Conservation (phyloP, 345 rosid species). For the Brassica incana region DNA sequence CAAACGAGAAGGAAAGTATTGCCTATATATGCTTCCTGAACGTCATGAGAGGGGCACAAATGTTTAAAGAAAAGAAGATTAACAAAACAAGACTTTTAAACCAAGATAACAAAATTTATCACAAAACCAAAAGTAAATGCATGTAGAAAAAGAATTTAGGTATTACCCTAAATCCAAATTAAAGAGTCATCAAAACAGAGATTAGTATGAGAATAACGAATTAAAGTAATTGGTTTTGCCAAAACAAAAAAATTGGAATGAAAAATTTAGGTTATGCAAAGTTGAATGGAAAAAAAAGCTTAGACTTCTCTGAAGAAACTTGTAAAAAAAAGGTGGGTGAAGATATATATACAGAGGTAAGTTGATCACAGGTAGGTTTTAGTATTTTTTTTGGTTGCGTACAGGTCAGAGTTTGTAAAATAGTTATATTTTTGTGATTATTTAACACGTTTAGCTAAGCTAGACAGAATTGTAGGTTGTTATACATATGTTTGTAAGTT, state of each 20-base stretch:
- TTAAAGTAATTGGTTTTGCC: background rate
- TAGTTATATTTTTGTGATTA: background rate
- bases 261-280: background rate
- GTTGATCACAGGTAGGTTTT: slow-evolving; percentile 31
- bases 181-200: slow-evolving; percentile 7
- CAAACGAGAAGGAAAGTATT: slow-evolving; percentile 6
- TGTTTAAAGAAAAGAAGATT: slow-evolving; percentile 4
- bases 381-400: slow-evolving; percentile 25
- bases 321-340: background rate
- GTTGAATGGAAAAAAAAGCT: slow-evolving; percentile 9
- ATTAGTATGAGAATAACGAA: background rate
- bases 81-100: background rate
- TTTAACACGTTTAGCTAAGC: slow-evolving; percentile 24
- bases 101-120: background rate
- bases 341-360: slow-evolving; percentile 24
- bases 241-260: background rate
- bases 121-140: background rate
- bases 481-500: background rate
- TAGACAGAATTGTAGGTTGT: slow-evolving; percentile 14
- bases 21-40: slow-evolving; percentile 23
- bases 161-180: slow-evolving; percentile 9
- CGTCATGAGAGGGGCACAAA: slow-evolving; percentile 25
- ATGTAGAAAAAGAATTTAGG: background rate
- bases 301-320: background rate
- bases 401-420: slow-evolving; percentile 33